phyloP scores from a whole-genome alignment of 805 yeast species.

The Metschnikowia vanudenii region DNA sequence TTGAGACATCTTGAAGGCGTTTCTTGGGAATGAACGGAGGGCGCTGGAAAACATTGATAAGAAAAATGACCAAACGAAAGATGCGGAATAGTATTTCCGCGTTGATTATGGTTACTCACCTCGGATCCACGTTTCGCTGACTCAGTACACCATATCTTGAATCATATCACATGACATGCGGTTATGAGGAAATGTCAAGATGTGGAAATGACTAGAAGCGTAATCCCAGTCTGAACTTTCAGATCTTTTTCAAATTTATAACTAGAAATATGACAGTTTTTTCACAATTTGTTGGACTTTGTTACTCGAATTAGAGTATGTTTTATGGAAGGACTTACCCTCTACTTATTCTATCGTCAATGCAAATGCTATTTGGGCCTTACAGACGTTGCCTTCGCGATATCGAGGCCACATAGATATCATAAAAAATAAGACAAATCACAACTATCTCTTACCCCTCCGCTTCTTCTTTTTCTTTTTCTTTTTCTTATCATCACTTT shows the following conservation, averaged over 20 bases:
- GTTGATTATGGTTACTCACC: not conserved
- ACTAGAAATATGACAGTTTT: no score
- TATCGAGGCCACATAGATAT: no score
- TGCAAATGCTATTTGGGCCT: not conserved
- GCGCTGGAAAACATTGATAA: slow-evolving; percentile 27
- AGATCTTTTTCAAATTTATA: no score
- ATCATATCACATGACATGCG: no score
- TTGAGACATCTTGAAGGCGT: slow-evolving; percentile 19
- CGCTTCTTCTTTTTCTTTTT: slow-evolving; percentile 32
- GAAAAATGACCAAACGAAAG: slow-evolving; percentile 3
- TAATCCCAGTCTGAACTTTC: no score
- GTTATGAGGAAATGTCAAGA: no score
- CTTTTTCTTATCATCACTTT: slow-evolving; percentile 16
- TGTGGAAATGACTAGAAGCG: no score
- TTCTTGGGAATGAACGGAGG: slow-evolving; percentile 14
- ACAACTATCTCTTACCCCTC: slow-evolving; percentile 18
- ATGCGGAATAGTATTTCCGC: slow-evolving; percentile 6
- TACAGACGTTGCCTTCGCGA: not conserved
- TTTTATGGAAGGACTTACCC: no score
- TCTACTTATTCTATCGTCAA: no score
- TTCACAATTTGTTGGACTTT: no score
- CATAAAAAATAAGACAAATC: not conserved
- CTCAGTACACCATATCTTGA: no score
- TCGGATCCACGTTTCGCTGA: not conserved
- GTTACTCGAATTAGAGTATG: no score